A percentile compares a stretch with the other conserved stretches of the same genome.
phyloP scores from a whole-genome alignment of 805 yeast species.

The Suhomyces kilbournensis region DNA sequence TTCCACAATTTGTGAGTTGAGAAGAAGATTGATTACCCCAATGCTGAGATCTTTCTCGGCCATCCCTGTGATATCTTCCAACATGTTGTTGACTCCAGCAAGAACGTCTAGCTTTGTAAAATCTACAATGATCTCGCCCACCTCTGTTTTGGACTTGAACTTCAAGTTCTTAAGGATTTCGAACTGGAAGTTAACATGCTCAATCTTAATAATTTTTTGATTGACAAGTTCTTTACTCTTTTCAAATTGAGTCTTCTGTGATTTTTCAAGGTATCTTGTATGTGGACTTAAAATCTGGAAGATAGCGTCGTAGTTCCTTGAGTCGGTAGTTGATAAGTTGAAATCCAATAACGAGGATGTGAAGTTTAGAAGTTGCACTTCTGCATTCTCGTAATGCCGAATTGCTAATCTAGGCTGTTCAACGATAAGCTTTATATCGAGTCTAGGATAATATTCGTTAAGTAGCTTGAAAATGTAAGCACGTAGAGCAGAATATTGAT shows the following conservation, averaged over 20 bases:
- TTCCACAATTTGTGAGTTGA: slow-evolving; percentile 21
- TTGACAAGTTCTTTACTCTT: slow-evolving; percentile 1
- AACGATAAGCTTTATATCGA: slow-evolving; percentile 23
- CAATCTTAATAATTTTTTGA: slow-evolving; percentile 15
- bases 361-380: slow-evolving; percentile 26
- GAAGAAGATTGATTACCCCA: slow-evolving; percentile 28
- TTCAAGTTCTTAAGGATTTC: slow-evolving; percentile 28
- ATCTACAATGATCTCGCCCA: slow-evolving; percentile 22
- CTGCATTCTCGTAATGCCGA: slow-evolving; percentile 17
- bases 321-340: slow-evolving; percentile 28
- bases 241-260: not conserved
- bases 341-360: slow-evolving; percentile 35
- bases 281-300: slow-evolving; percentile 36
- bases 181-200: slow-evolving; percentile 17
- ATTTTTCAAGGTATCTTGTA: slow-evolving; percentile 27
- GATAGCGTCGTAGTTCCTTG: slow-evolving; percentile 31
- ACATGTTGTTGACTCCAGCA: slow-evolving; percentile 28
- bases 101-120: slow-evolving; percentile 29
- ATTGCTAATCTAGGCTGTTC: slow-evolving; percentile 34
- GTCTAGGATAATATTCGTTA: slow-evolving; percentile 30
- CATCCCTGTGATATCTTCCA: slow-evolving; percentile 23
- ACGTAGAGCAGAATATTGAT: slow-evolving; percentile 1
- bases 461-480: slow-evolving; percentile 20
- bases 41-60: slow-evolving; percentile 21
- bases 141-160: slow-evolving; percentile 17